Evolutionary conservation across 345 rosid species (phyloP).

Genomic region (Melaleuca quinquenervia): DNA sequence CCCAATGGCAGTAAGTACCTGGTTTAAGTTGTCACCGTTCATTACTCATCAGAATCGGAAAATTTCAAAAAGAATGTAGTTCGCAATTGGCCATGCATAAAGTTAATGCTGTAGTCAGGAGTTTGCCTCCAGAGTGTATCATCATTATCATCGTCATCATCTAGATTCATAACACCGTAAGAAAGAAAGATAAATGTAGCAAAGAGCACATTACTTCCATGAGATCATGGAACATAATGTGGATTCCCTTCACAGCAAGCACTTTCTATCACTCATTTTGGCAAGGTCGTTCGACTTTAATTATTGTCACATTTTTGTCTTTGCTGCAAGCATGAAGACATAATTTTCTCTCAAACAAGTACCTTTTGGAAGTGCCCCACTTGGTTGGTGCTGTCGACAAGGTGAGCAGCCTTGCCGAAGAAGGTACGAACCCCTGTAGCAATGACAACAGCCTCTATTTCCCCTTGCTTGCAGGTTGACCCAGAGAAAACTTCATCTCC

Average conservation of each 20-base stretch:
- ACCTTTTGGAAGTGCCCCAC: constrained; percentile 81
- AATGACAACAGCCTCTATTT: constrained; percentile 75
- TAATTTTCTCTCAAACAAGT: not conserved
- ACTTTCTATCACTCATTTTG: not conserved
- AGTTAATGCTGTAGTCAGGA: not conserved
- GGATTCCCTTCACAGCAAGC: not conserved
- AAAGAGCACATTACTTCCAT: not conserved
- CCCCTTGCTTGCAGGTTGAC: constrained; percentile 86
- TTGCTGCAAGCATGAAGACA: not conserved
- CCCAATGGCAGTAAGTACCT: constrained; percentile 80
- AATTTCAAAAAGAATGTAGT: not conserved
- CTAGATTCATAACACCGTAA: not conserved
- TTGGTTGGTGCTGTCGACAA: constrained; percentile 69
- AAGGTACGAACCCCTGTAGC: constrained; percentile 84
- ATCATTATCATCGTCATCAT: not conserved
- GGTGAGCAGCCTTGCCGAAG: constrained; percentile 91
- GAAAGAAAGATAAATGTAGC: not conserved
- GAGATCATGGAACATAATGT: not conserved
- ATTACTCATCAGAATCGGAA: not conserved
- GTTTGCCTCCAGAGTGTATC: not conserved
- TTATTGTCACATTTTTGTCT: not conserved
- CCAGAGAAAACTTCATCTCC: constrained; percentile 78
- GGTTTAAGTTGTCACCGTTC: constrained; percentile 1
- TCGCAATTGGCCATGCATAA: not conserved
- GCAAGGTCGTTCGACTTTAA: not conserved